A percentile compares a stretch with the other conserved stretches of the same genome.
Evolutionary conservation across 2,329 filamentous ascomycete species (phyloP).

Genomic region (Arthrobotrys pseudoclavata): DNA sequence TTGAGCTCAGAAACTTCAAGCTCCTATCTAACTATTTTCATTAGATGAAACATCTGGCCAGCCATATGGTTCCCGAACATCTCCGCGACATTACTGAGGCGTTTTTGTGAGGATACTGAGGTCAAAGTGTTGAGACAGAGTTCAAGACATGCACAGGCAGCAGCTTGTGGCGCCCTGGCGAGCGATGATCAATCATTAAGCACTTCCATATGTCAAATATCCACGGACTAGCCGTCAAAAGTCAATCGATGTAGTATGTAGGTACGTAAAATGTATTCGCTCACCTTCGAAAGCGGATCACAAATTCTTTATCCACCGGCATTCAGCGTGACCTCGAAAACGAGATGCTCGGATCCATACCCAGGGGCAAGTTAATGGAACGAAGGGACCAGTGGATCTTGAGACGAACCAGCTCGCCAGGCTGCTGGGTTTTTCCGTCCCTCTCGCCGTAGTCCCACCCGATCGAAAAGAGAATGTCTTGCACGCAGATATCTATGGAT

Average conservation of each 20-base stretch:
- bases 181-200: too few relatives aligned
- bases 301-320: neutral
- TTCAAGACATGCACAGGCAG: slow-evolving; percentile 6
- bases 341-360: slow-evolving; percentile 20
- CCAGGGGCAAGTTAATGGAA: neutral
- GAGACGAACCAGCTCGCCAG: slow-evolving; percentile 1
- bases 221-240: neutral
- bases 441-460: neutral
- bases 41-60: neutral
- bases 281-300: slow-evolving; percentile 15
- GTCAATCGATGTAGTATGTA: neutral
- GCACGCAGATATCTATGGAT: neutral
- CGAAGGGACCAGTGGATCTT: slow-evolving; percentile 15
- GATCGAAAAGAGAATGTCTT: neutral
- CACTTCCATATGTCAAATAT: too few relatives aligned
- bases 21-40: neutral
- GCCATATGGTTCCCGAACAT: neutral
- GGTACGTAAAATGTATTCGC: neutral
- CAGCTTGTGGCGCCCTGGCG: neutral
- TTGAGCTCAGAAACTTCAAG: neutral
- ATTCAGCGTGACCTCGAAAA: slow-evolving; percentile 9
- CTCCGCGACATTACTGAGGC: neutral
- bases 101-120: neutral
- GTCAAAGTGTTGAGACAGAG: slow-evolving; percentile 11
- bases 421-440: slow-evolving; percentile 18